Evolutionary conservation across 345 rosid genomes (phyloP), one percentile per base, ranked within the genome.

Genomic region (Salix dunnii): DNA sequence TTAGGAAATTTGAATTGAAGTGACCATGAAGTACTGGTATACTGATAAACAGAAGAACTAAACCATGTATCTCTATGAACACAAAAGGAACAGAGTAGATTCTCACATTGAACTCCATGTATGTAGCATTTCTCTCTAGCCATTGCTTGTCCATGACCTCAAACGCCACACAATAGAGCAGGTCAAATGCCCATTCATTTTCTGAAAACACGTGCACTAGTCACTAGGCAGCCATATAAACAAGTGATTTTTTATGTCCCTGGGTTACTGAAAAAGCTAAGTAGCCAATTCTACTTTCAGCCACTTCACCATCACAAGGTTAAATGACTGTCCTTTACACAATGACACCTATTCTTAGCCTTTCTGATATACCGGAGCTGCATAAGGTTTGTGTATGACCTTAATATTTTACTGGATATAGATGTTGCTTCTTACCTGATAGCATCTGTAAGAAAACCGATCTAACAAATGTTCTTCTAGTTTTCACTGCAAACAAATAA

Each of bases 61-160:
- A n/a, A 25, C 28, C 25, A 9, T 53, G 23, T 1, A 25, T n/a
- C 12, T 58, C 12, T n/a, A 58, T n/a, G 62, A n/a, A 58, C 27
- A 58, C 62, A n/a, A 23, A 58, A 58, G 28, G 28, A 58, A 58
- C 10, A 25, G 12, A 58, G 62, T 25, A n/a, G 49, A 13, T 28
- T 49, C 98, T 88, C 76, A 94, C 99, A 72, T 95, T 95, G 85
- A 95, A 95, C 78, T 92, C 97, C 97, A 95, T 95, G 84, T 93
- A 95, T 2, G 97, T 87, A 35, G 99, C 99, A 77, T 87, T 89
- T 84, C 85, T 90, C 73, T 90, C 92, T 30, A 95, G 85, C 99
- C 99, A 95, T 84, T 89, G 96, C 82, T 93, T 90, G 90, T 93
- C 97, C 97, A 95, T 95, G 17, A 95, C 84, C 82, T 81, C 79